phyloP scores from a whole-genome alignment of 352 stramenopile species.

The Globisporangium iwayamae region DNA sequence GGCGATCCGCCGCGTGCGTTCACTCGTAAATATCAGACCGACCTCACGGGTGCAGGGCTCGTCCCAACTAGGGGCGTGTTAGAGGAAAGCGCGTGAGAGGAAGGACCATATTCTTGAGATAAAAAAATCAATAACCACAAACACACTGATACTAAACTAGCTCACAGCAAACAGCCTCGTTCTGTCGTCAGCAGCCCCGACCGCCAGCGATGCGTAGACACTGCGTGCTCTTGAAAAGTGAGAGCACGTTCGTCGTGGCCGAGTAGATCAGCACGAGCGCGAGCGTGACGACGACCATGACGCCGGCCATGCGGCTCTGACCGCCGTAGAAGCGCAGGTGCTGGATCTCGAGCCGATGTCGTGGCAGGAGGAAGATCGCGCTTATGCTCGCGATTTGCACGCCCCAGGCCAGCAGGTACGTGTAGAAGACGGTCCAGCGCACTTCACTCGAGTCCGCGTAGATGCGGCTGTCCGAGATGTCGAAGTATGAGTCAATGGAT shows the following conservation, averaged over 20 bases:
- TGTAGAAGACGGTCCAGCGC: slow-evolving; percentile 37
- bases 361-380: slow-evolving; percentile 46
- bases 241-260: slow-evolving; percentile 42
- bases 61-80: too few relatives aligned
- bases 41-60: too few relatives aligned
- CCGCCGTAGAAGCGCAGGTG: slow-evolving; percentile 25
- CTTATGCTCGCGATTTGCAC: slow-evolving; percentile 45
- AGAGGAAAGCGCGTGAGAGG: too few relatives aligned
- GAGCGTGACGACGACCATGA: slow-evolving; percentile 22
- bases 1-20: not conserved
- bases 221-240: slow-evolving; percentile 42
- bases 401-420: slow-evolving; percentile 52
- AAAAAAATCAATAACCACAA: not conserved
- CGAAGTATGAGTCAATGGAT: slow-evolving; percentile 53
- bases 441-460: slow-evolving; percentile 42
- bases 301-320: slow-evolving; percentile 10
- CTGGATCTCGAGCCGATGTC: slow-evolving; percentile 28
- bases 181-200: slow-evolving; percentile 21
- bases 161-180: not conserved
- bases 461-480: slow-evolving; percentile 44
- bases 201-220: slow-evolving; percentile 50
- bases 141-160: not conserved
- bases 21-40: not conserved
- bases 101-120: too few relatives aligned
- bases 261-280: slow-evolving; percentile 18